Evolutionary conservation across 2,329 filamentous ascomycete genomes (phyloP).

Genomic region (Madurella fahalii): DNA sequence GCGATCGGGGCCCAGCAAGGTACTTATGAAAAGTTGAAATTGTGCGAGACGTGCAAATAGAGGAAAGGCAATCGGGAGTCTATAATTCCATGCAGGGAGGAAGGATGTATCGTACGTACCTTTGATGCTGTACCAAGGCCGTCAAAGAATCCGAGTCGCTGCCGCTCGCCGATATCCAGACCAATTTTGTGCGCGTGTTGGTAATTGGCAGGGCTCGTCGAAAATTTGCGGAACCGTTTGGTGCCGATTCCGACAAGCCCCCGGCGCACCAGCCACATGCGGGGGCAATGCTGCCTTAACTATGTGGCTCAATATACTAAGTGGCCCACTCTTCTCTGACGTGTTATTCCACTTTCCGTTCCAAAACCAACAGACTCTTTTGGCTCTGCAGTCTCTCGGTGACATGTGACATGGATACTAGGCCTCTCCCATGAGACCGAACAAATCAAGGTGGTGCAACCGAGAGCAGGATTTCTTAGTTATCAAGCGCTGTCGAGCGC

Average conservation of each 20-base stretch:
- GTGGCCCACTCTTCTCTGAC: no score
- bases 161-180: conserved; percentile 28
- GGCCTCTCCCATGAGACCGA: no score
- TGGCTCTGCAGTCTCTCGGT: no score
- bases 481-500: no score
- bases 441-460: no score
- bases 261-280: conserved; percentile 16
- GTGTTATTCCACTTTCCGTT: no score
- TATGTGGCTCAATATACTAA: conserved; percentile 7
- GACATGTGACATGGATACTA: no score
- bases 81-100: conserved; percentile 14
- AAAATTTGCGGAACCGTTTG: conserved; percentile 27
- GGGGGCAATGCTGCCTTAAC: conserved; percentile 5
- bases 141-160: conserved; percentile 29
- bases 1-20: conserved; percentile 15
- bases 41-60: conserved; percentile 15
- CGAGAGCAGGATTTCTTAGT: no score
- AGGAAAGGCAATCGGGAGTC: conserved; percentile 11
- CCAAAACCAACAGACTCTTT: no score
- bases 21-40: conserved; percentile 11
- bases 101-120: conserved; percentile 22
- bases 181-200: conserved; percentile 28
- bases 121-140: conserved; percentile 26
- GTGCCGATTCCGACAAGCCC: conserved; percentile 22
- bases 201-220: conserved; percentile 29